Evolutionary conservation across 2,329 filamentous ascomycete species (phyloP).

Genomic region (Monascus ruber): DNA sequence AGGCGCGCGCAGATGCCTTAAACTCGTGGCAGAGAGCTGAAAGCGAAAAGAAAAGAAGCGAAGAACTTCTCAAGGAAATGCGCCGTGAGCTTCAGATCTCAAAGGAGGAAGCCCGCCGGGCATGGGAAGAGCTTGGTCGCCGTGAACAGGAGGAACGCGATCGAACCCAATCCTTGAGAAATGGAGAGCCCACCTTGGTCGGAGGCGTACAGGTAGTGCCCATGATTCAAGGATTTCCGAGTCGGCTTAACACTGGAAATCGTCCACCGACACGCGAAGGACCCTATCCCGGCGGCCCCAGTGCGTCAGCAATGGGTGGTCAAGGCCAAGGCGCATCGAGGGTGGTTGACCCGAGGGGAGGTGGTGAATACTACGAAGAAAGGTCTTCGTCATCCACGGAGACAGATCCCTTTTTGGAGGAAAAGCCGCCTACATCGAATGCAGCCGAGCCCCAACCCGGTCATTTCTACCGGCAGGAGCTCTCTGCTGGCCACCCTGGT

Average conservation of each 20-base stretch:
- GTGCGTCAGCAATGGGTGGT: constrained; percentile 17
- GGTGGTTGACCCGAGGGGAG: constrained; percentile 18
- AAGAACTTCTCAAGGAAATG: constrained; percentile 79
- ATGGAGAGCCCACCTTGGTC: constrained; percentile 77
- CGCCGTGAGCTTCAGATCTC: constrained; percentile 86
- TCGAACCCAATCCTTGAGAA: constrained; percentile 69
- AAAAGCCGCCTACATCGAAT: constrained; percentile 10
- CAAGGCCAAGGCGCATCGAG: constrained; percentile 10
- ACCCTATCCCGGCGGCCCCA: constrained; percentile 28
- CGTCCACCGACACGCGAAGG: constrained; percentile 37
- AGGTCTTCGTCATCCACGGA: constrained; percentile 43
- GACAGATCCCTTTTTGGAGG: constrained; percentile 52
- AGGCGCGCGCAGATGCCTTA: constrained; percentile 56
- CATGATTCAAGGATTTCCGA: constrained; percentile 62
- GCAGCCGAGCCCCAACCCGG: too few relatives aligned
- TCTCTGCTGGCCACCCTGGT: constrained; percentile 19
- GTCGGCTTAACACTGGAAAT: constrained; percentile 40
- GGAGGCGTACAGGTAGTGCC: constrained; percentile 92
- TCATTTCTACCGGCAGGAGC: constrained; percentile 30
- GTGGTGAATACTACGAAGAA: constrained; percentile 41
- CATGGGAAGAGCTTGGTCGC: constrained; percentile 92
- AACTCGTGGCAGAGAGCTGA: constrained; percentile 56
- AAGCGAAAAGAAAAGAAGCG: constrained; percentile 55
- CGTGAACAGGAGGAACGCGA: constrained; percentile 90
- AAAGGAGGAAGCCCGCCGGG: constrained; percentile 86